Base-by-base conservation (phyloP, 202 grass and related monocot genomes). In the Schoenoplectus triqueter region DNA sequence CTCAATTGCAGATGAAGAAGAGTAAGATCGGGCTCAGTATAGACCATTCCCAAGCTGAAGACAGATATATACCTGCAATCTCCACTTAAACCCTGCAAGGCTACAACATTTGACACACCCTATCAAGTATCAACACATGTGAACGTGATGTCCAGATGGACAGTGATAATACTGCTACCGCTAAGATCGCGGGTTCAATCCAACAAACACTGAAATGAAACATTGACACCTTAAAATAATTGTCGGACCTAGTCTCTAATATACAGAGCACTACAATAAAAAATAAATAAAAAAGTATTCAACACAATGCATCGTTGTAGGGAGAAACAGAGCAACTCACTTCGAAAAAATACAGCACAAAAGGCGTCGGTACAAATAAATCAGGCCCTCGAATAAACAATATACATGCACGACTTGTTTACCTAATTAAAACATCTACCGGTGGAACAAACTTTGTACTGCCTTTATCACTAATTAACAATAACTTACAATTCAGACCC, bases 381-480 rank as follows among this genome's bases (percentile, higher is more conserved):
- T 78, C 52, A 31, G 56, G 75, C 75, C 54, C 75, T 61, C 39
- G 15, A 59, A 61, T 19, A 45, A 78, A 78, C 47, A 73, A 73
- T 78, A 78, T 78, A 78, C 75, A 78, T 59, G 75, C 55, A 44
- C 22, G 31, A 31, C 54, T 40, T 57, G 54, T 78, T 78, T 60
- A 60, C 31, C 6, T 3, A 60, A 11, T 61, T 31, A 42, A 78
- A 78, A 78, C 51, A 78, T n/a, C 74, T 42, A 44, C 70, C 15
- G 54, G 13, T 77, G 21, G 21, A 77, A 77, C 52, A 77, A 77
- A 57, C 61, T 61, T 61, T 6, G 52, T 61, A 31, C 55, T 60
- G 75, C 75, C 15, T 78, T 78, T 78, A 78, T 78, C 75, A 78
- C 55, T 78, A 78, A 78, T 78, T 78, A 17, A 61, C 75, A 78